A percentile compares a stretch with the other conserved stretches of the same genome.
Conservation (phyloP, 257 asterid species). For the Solanum paucissectum region DNA sequence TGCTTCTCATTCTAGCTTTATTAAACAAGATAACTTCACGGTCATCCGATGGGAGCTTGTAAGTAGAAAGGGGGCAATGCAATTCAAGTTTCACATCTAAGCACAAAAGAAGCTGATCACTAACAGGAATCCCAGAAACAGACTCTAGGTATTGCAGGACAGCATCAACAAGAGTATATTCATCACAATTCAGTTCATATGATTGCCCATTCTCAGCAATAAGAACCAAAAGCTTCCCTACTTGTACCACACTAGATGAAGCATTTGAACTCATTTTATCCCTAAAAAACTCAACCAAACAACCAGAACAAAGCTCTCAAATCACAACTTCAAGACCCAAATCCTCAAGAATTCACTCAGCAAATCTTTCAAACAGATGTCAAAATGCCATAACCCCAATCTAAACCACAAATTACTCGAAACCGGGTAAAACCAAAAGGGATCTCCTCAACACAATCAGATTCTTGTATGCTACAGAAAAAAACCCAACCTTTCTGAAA, state of each 20-base stretch:
- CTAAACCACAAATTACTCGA: background rate
- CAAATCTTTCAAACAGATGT: background rate
- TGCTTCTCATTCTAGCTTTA: constrained; percentile 72
- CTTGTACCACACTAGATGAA: constrained; percentile 52
- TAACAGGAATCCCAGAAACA: constrained; percentile 38
- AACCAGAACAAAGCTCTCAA: background rate
- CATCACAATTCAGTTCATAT: constrained; percentile 56
- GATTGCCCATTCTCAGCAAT: constrained; percentile 91
- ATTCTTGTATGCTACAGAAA: background rate
- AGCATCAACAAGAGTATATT: constrained; percentile 63
- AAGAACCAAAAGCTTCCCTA: constrained; percentile 65
- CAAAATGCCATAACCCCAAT: background rate
- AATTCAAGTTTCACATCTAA: constrained; percentile 78
- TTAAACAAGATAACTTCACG: constrained; percentile 72
- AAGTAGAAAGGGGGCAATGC: constrained; percentile 55
- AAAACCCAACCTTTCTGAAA: background rate
- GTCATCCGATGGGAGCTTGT: constrained; percentile 66
- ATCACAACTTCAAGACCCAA: background rate
- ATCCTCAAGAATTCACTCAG: background rate
- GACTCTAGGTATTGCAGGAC: constrained; percentile 60
- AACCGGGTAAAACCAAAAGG: background rate
- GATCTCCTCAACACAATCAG: background rate
- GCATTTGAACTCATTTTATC: constrained; percentile 34
- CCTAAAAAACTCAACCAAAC: constrained; percentile 1
- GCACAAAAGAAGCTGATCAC: constrained; percentile 84